Percentiles rank a stretch among this genome's conserved stretches.
phyloP scores from a whole-genome alignment of 345 rosid species.

The Laguncularia racemosa region DNA sequence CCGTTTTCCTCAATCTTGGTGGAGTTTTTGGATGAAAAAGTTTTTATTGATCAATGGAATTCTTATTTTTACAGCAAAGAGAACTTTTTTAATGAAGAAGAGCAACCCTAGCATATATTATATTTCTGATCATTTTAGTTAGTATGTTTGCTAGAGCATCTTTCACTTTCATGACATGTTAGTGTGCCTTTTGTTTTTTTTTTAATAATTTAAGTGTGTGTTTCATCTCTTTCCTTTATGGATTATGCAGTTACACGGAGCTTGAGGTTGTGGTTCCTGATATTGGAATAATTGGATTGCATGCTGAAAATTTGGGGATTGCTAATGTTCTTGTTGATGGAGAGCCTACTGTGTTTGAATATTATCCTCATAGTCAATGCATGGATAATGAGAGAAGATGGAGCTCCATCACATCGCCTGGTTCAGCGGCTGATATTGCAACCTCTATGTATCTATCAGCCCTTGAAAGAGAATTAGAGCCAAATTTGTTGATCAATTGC shows the following conservation, averaged over 20 bases:
- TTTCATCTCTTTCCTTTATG: background rate
- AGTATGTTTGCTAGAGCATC: too few relatives aligned
- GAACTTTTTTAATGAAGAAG: too few relatives aligned
- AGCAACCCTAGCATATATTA: too few relatives aligned
- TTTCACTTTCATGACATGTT: background rate
- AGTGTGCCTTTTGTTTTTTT: background rate
- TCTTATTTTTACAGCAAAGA: background rate
- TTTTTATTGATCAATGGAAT: too few relatives aligned
- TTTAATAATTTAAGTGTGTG: background rate
- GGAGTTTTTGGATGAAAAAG: too few relatives aligned
- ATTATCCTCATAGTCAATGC: slow-evolving; percentile 52
- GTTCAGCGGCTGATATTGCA: slow-evolving; percentile 85
- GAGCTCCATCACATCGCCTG: slow-evolving; percentile 43
- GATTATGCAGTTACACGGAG: slow-evolving; percentile 60
- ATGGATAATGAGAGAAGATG: slow-evolving; percentile 46
- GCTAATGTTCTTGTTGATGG: slow-evolving; percentile 89
- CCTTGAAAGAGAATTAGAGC: slow-evolving; percentile 56
- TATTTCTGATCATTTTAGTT: too few relatives aligned
- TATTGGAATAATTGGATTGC: slow-evolving; percentile 81
- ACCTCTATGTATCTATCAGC: slow-evolving; percentile 54
- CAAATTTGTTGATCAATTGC: slow-evolving; percentile 83
- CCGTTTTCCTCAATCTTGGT: too few relatives aligned
- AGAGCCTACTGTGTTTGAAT: slow-evolving; percentile 80
- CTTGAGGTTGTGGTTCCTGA: slow-evolving; percentile 90
- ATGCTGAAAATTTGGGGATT: slow-evolving; percentile 88